Percentiles rank a stretch among this genome's conserved stretches.
Conservation (phyloP, 2,329 filamentous ascomycete species). For the Moelleriella libera region DNA sequence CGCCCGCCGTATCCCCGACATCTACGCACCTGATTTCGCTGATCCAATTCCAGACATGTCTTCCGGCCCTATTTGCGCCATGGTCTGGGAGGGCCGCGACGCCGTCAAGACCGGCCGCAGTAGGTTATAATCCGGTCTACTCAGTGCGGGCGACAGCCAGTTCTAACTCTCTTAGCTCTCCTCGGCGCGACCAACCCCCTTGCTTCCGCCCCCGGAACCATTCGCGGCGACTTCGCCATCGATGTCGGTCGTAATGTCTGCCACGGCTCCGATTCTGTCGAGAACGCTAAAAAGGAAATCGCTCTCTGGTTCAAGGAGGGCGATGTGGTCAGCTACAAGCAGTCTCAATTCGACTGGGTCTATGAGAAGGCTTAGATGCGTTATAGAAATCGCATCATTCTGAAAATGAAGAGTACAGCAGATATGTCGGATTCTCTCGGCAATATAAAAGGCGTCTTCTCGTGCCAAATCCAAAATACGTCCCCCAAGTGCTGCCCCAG, state of each 20-base stretch:
- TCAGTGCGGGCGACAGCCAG: background rate
- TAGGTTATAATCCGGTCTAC: conserved; percentile 27
- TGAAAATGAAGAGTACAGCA: too few species aligned
- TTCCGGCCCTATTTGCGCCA: conserved; percentile 93
- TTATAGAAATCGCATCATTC: too few species aligned
- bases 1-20: background rate
- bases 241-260: conserved; percentile 89
- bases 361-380: conserved; percentile 66
- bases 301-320: conserved; percentile 91
- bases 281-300: conserved; percentile 99
- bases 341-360: conserved; percentile 78
- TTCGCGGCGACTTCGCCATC: conserved; percentile 86
- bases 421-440: too few species aligned
- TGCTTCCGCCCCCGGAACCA: conserved; percentile 88
- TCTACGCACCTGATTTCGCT: background rate
- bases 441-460: background rate
- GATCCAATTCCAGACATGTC: conserved; percentile 60
- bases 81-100: conserved; percentile 99
- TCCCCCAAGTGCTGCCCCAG: background rate
- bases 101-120: conserved; percentile 96
- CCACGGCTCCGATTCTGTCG: conserved; percentile 97
- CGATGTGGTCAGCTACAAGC: conserved; percentile 78
- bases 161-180: conserved; percentile 40
- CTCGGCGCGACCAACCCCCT: conserved; percentile 99
- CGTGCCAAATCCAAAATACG: background rate